Percentiles rank a stretch among this genome's conserved stretches.
Conservation (phyloP, 2,329 filamentous ascomycete species). For the Ophidiomyces ophidiicola region DNA sequence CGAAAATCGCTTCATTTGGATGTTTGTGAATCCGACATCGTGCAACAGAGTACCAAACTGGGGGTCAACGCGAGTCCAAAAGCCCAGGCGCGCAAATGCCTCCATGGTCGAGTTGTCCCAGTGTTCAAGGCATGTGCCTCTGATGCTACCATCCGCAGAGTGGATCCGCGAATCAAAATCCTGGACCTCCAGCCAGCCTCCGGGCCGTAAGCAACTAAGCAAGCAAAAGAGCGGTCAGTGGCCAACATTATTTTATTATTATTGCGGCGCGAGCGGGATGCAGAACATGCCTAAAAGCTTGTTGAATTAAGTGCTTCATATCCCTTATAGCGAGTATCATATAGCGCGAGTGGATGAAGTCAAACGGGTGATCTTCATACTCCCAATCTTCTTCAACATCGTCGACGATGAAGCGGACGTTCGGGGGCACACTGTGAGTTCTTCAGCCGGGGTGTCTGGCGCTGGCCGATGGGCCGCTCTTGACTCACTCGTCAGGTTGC, state of each 20-base stretch:
- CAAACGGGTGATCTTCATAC: conserved; percentile 38
- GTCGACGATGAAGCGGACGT: conserved; percentile 49
- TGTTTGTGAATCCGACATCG: conserved; percentile 21
- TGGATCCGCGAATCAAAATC: conserved; percentile 25
- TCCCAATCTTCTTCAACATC: conserved; percentile 51
- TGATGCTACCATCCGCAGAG: conserved; percentile 22
- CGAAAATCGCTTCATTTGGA: conserved; percentile 15
- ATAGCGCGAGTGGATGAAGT: conserved; percentile 44
- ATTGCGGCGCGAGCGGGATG: background rate
- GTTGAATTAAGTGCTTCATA: conserved; percentile 26
- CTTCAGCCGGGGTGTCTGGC: background rate
- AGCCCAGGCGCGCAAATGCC: conserved; percentile 10
- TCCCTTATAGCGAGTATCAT: conserved; percentile 43
- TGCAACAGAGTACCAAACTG: conserved; percentile 16
- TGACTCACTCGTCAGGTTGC: conserved; percentile 10
- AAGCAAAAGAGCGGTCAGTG: background rate
- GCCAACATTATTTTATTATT: too few relatives aligned
- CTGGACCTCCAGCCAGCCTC: conserved; percentile 33
- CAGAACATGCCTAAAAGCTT: conserved; percentile 4
- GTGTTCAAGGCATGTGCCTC: conserved; percentile 11
- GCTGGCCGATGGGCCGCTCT: background rate
- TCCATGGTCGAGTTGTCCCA: conserved; percentile 5
- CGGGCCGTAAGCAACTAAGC: conserved; percentile 24
- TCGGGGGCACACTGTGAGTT: conserved; percentile 41
- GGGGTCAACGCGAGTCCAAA: conserved; percentile 6